A percentile compares a stretch with the other conserved stretches of the same genome.
phyloP scores from a whole-genome alignment of 2,329 filamentous ascomycete genomes.

The Aspergillus floridensis region DNA sequence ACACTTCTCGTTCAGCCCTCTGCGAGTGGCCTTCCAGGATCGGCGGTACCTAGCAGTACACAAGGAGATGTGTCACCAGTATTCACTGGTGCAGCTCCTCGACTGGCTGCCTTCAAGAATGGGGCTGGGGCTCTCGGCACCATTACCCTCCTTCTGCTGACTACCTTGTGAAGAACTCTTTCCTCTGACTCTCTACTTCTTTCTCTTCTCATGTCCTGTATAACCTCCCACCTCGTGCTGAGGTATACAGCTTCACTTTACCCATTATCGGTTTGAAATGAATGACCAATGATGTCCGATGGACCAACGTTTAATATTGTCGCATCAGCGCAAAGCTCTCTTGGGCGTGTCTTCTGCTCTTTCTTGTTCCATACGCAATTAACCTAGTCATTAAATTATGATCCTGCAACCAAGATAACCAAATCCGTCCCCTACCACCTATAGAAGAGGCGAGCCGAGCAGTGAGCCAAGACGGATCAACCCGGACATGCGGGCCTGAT shows the following conservation, averaged over 20 bases:
- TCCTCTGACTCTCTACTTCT: not conserved
- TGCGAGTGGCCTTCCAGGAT: conserved; percentile 7
- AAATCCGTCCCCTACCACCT: not conserved
- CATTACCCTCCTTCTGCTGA: conserved; percentile 13
- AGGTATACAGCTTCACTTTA: not conserved
- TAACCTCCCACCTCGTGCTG: not conserved
- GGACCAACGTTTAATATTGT: not conserved
- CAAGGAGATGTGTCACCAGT: conserved; percentile 16
- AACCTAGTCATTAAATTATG: not conserved
- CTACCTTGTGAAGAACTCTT: conserved; percentile 13
- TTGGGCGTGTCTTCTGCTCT: not conserved
- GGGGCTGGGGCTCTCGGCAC: conserved; percentile 10
- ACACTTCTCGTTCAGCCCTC: conserved; percentile 18
- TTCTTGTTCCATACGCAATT: not conserved
- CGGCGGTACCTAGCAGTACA: conserved; percentile 17
- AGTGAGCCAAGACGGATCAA: conserved; percentile 24
- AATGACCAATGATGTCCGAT: not conserved
- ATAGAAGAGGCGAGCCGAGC: conserved; percentile 11
- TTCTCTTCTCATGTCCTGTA: not conserved
- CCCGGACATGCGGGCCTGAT: conserved; percentile 8
- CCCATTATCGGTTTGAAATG: not conserved
- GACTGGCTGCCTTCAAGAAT: conserved; percentile 8
- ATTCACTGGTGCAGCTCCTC: conserved; percentile 21
- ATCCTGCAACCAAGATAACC: not conserved
- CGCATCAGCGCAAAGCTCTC: not conserved